These are phyloP conservation scores for Aspergillus conjunctus DNA, from an alignment of 495 filamentous ascomycete genomes.

Conservation along the genomic window DNA sequence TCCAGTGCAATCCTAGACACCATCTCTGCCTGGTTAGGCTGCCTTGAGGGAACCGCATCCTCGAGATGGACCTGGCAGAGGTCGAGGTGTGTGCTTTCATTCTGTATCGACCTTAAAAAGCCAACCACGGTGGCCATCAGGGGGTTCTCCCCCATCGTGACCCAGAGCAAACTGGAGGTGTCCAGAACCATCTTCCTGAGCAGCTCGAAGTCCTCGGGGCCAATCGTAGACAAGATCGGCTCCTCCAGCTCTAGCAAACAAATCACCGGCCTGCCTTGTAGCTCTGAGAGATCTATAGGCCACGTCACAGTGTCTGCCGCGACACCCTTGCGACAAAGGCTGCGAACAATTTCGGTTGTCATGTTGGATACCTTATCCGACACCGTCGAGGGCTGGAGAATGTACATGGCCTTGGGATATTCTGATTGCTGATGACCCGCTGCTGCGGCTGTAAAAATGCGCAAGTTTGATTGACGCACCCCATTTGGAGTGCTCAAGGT, in stretches of 20 bases:
- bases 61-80: background rate
- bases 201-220: background rate
- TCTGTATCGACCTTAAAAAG: background rate
- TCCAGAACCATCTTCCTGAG: background rate
- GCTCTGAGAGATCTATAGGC: background rate
- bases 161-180: slow-evolving; percentile 1
- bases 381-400: background rate
- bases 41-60: background rate
- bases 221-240: background rate
- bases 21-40: background rate
- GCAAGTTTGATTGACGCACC: background rate
- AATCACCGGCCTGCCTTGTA: slow-evolving; percentile 6
- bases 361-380: background rate
- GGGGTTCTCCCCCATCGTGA: background rate
- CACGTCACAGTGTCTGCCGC: background rate
- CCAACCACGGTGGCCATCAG: background rate
- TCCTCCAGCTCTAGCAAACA: slow-evolving; percentile 8
- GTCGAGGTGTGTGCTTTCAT: slow-evolving; percentile 1
- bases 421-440: background rate
- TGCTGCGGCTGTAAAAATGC: background rate
- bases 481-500: background rate
- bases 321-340: background rate
- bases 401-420: background rate
- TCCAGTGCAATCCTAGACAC: background rate
- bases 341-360: background rate